These are phyloP conservation scores for Aleurites moluccanus DNA, from an alignment of 441 rosid species.

Conservation along the genomic window DNA sequence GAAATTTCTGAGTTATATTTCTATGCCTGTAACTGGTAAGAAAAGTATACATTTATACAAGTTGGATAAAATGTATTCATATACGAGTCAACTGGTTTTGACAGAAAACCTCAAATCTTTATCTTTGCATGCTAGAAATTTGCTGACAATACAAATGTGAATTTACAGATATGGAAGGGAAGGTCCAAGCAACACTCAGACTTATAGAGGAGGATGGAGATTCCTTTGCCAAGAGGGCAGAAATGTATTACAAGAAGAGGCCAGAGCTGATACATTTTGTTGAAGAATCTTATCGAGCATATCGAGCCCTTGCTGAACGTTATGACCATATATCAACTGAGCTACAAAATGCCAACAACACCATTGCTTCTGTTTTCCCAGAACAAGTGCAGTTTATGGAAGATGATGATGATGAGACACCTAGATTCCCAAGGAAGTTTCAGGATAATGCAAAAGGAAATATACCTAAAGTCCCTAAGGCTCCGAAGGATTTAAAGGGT, in stretches of 20 bases:
- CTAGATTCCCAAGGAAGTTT: constrained; percentile 32
- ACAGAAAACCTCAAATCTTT: not conserved
- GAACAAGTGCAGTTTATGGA: constrained; percentile 77
- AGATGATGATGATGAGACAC: constrained; percentile 55
- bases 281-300: constrained; percentile 82
- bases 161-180: constrained; percentile 80
- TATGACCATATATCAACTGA: constrained; percentile 90
- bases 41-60: not conserved
- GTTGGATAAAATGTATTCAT: not conserved
- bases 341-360: constrained; percentile 91
- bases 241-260: constrained; percentile 92
- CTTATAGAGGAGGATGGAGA: constrained; percentile 94
- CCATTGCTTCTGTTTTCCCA: constrained; percentile 86
- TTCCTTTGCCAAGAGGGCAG: constrained; percentile 89
- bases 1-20: not conserved
- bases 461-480: constrained; percentile 63
- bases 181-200: constrained; percentile 59
- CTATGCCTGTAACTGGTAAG: not conserved
- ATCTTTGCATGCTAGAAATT: not conserved
- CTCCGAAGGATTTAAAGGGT: constrained; percentile 61
- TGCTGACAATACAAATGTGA: not conserved
- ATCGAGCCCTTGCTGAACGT: constrained; percentile 84
- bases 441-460: constrained; percentile 27
- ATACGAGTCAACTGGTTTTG: not conserved
- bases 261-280: constrained; percentile 88